Percentiles rank a stretch among this genome's conserved stretches.
Conservation (phyloP, 352 stramenopile genomes). For the Phytophthora fragariaefolia region DNA sequence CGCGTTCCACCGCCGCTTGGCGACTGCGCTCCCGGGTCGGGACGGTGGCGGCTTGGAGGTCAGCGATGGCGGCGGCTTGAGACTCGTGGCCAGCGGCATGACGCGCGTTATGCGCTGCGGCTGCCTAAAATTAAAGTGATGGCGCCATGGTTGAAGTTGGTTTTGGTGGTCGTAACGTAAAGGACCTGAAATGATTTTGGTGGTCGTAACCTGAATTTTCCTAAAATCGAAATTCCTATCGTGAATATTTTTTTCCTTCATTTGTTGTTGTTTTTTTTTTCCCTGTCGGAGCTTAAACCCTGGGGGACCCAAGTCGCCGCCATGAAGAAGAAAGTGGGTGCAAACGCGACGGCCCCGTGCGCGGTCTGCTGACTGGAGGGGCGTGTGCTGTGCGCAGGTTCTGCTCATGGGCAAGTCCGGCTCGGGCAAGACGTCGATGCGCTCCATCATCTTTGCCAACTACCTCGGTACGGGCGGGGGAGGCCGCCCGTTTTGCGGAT, state of each 20-base stretch:
- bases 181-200: neutral
- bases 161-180: no score
- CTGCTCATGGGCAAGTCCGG: constrained; percentile 97
- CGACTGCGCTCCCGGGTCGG: constrained; percentile 22
- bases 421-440: constrained; percentile 99
- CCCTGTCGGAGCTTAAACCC: no score
- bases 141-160: no score
- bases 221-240: neutral
- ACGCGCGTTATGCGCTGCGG: neutral
- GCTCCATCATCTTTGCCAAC: constrained; percentile 99
- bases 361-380: neutral
- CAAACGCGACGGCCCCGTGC: neutral
- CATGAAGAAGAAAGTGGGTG: constrained; percentile 73
- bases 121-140: neutral
- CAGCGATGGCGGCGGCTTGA: neutral
- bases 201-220: neutral
- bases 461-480: constrained; percentile 88
- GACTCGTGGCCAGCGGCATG: constrained; percentile 1
- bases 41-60: constrained; percentile 27
- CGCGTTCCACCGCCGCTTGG: constrained; percentile 39
- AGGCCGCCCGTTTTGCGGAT: neutral
- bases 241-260: no score
- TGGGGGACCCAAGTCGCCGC: constrained; percentile 1
- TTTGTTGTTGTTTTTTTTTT: neutral
- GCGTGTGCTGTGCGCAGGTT: constrained; percentile 65